Base-by-base conservation (phyloP, 768 basidiomycete species). In the Calocera cornea region DNA sequence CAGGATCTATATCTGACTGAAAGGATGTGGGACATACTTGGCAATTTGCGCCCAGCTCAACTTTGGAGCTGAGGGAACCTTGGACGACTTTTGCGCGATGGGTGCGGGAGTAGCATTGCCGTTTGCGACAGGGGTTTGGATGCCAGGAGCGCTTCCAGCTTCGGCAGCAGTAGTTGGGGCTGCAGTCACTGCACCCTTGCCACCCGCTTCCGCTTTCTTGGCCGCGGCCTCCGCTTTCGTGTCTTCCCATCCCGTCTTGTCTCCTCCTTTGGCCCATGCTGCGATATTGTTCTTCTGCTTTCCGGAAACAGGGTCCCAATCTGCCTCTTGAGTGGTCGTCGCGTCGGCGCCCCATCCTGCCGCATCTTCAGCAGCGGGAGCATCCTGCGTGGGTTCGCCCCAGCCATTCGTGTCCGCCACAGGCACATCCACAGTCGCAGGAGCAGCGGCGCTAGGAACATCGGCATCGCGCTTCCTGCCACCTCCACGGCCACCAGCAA, bases 171-270 rank as follows among this genome's bases (percentile, higher is more conserved):
- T 60, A 27, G 54, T 60, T 2, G 54, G 54, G 14, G 54, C 54
- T 11, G 54, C 54, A 16, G 54, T 60, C 5, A 60, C 27, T 60
- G 31, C 54, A 31, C 54, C 54, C 31, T 60, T 60, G 14, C 11
- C 27, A 60, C 5, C 27, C 24, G 54, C 31, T 29, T 29, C 31
- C 54, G 31, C 54, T 22, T 60, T 33, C 31, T 60, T 60, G 31
- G 7, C 19, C 24, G 27, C 27, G 2, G 24, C 54, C 14, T 60
- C 54, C 11, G 31, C 27, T 27, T 60, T 60, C 22, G 54, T 5
- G 31, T 60, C 54, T 33, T 60, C 54, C 54, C 54, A 60, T 29
- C 54, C 54, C 27, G 54, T 60, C 54, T 60, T 60, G 54, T 33
- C 54, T 12, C 27, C 31, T 27, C 54, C 54, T 27, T 60, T 60